Base-by-base conservation (phyloP, 2,329 filamentous ascomycete genomes). In the Chrysosporium keratinophilum region DNA sequence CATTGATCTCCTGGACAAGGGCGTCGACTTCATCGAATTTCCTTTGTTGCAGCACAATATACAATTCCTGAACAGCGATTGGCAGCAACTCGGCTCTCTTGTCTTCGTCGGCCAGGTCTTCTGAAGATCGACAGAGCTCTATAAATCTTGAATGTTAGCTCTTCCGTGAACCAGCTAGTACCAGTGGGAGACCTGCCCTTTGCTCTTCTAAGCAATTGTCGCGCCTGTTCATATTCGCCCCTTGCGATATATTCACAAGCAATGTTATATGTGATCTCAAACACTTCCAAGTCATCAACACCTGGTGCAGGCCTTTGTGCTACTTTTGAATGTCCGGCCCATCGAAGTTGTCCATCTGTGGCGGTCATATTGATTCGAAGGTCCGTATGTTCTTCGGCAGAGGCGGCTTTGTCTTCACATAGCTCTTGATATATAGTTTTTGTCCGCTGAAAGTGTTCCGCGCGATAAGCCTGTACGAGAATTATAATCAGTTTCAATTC, bases 221-320 rank as follows among this genome's bases (percentile, higher is more conserved):
- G 78, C 19, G 73, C 79, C 61, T 82, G 77, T 2, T 68, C 73
- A 45, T 82, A 69, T 60, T 81, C 78, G 41, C 79, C 80, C 60
- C 78, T 74, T 39, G 79, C 80, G 62, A 84, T 80, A 62, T 78
- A 79, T 54, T 76, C 74, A 64, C 81, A 84, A 35, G 80, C 81
- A 7, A 79, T 78, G 65, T 84, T 84, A 67, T 81, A 84, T 2
- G 79, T 76, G 3, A 78, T 83, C 65, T 84, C 81, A 56, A 84
- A 84, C 0, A 78, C 75, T 56, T 83, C 79, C 52, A 84, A 63
- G 61, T 83, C 81, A 61, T 82, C 79, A 59, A 78, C 71, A 17
- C 69, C 74, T 5, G 77, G 74, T 62, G 76, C 76, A 63, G 75
- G 77, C 64, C 76, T 77, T 55, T 72, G 69, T 37, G 75, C 74